A percentile compares a stretch with the other conserved stretches of the same genome.
These are phyloP conservation scores for Euphorbia lathyris DNA, from an alignment of 345 rosid genomes.

Conservation along the genomic window DNA sequence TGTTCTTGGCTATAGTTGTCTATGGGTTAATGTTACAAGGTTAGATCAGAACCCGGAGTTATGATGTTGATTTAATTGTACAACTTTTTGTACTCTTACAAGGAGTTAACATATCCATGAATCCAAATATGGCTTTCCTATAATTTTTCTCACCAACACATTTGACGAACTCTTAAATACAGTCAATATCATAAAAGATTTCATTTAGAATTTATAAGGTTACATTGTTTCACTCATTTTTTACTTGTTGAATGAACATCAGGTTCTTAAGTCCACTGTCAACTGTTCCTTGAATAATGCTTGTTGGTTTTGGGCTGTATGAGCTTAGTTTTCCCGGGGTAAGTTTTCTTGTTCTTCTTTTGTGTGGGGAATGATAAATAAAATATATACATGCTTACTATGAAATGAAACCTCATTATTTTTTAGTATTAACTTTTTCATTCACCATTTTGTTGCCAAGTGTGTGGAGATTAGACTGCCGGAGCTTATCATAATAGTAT, in stretches of 20 bases:
- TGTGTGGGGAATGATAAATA: background rate
- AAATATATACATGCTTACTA: background rate
- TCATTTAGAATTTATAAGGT: background rate
- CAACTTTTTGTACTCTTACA: background rate
- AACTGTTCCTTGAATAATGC: conserved; percentile 78
- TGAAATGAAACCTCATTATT: background rate
- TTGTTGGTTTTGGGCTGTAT: conserved; percentile 88
- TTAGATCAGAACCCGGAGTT: conserved; percentile 35
- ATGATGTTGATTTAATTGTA: too few species aligned
- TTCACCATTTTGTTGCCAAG: conserved; percentile 68
- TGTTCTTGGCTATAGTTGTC: conserved; percentile 95
- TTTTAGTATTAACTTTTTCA: background rate
- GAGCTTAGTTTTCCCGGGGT: conserved; percentile 98
- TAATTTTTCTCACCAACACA: conserved; percentile 6
- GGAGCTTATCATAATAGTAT: conserved; percentile 62
- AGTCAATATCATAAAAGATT: background rate
- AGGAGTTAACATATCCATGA: conserved; percentile 9
- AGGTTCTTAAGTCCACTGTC: conserved; percentile 97
- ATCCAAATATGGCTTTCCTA: background rate
- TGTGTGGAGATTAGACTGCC: conserved; percentile 98
- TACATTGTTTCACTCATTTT: background rate
- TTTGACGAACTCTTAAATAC: background rate
- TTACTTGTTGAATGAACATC: conserved; percentile 12
- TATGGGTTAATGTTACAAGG: conserved; percentile 94
- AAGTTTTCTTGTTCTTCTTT: conserved; percentile 30